Evolutionary conservation across 768 basidiomycete genomes (phyloP), one percentile per base, ranked within the genome.

Genomic region (Lactarius evosmus): DNA sequence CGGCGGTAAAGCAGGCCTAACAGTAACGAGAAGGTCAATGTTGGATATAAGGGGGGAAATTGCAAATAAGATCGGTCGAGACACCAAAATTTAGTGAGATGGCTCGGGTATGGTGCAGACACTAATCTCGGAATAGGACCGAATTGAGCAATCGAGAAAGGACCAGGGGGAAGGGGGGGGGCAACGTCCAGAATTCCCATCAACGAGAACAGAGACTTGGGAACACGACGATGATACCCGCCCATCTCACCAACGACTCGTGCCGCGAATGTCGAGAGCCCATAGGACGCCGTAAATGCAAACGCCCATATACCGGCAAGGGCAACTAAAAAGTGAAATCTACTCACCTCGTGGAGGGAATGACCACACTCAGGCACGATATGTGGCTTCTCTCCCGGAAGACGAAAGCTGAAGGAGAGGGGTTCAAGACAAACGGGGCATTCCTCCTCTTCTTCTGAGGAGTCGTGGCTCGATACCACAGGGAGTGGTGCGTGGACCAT

Each of bases 341-440:
- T 19, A 73, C 79, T 67, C 61, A 89, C 93, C 80, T 95, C 89
- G 77, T 98, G 97, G n/a, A 99, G 85, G 38, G 93, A 89, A 78
- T 99, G 97, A 40, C 97, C 95, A 69, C 97, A 99, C 73, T 95
- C 93, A 33, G 97, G 96, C 52, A 97, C 90, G 66, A 99, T 89
- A 73, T 98, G 95, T 8, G 96, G 93, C 73, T 95, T 98, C 79
- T 99, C 97, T 9, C 97, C 97, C 0, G 93, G 91, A 16, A 99
- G 77, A 66, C 95, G 83, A 76, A 94, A 97, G 75, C 87, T 89
- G 75, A 94, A 95, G 72, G 88, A 89, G 72, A 99, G 84, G 1
- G 93, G 91, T 72, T 98, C 96, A 69, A 97, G 87, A 76, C 96
- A 99, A 69, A 99, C 93, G 14, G 96, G 96, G 70, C 97, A 99